A percentile compares a stretch with the other conserved stretches of the same genome.
phyloP scores from a whole-genome alignment of 2,329 filamentous ascomycete genomes.

The Sporothrix brunneoviolacea region DNA sequence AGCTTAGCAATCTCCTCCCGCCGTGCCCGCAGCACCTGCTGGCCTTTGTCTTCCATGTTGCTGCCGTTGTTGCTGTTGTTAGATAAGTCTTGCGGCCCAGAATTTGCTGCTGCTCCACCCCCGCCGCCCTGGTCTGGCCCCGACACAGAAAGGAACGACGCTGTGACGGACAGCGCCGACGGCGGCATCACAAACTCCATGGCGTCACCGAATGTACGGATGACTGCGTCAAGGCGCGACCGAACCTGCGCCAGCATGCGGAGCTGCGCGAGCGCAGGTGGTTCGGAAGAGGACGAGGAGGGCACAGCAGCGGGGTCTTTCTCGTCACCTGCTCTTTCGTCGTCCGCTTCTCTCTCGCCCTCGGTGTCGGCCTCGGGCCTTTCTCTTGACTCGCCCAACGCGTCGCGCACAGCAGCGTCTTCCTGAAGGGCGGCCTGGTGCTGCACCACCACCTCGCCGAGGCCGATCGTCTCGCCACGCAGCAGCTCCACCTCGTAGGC shows the following conservation, averaged over 20 bases:
- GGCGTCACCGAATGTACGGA: constrained; percentile 86
- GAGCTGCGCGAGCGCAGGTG: constrained; percentile 67
- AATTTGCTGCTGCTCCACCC: constrained; percentile 12
- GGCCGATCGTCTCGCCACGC: constrained; percentile 76
- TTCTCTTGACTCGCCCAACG: background rate
- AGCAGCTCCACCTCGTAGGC: constrained; percentile 93
- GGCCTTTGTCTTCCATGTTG: constrained; percentile 73
- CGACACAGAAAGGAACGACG: constrained; percentile 84
- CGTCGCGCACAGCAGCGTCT: constrained; percentile 35
- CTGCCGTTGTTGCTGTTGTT: background rate
- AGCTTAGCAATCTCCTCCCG: constrained; percentile 65
- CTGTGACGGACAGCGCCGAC: constrained; percentile 75
- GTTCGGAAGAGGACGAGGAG: constrained; percentile 35
- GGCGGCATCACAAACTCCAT: constrained; percentile 94
- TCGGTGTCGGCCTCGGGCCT: constrained; percentile 9
- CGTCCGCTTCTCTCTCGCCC: too few species aligned
- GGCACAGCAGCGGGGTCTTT: background rate
- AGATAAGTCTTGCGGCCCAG: background rate
- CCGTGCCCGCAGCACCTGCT: constrained; percentile 66
- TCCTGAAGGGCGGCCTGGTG: constrained; percentile 50
- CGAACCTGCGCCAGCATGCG: constrained; percentile 79
- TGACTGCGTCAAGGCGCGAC: constrained; percentile 76
- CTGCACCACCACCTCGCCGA: constrained; percentile 63
- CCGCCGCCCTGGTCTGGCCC: constrained; percentile 64
- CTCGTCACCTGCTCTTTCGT: background rate